A percentile compares a stretch with the other conserved stretches of the same genome.
Evolutionary conservation across 2,329 filamentous ascomycete genomes (phyloP).

Genomic region (Trichoderma atrobrunneum): DNA sequence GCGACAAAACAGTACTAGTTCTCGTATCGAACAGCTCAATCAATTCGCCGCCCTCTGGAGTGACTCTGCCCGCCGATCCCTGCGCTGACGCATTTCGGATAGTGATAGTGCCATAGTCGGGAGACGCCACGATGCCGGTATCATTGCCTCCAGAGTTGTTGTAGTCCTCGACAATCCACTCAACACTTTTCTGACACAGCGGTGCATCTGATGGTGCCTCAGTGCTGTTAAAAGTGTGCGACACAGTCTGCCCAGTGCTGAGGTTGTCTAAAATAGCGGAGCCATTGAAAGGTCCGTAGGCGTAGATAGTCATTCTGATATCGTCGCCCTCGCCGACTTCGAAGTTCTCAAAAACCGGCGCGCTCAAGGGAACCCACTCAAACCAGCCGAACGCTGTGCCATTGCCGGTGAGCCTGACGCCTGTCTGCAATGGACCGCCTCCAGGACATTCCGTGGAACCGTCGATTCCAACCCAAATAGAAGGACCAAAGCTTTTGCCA

Average conservation of each 20-base stretch:
- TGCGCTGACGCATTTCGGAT: constrained; percentile 28
- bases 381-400: constrained; percentile 40
- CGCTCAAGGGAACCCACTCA: constrained; percentile 45
- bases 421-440: constrained; percentile 42
- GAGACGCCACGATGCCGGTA: constrained; percentile 29
- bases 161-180: constrained; percentile 60
- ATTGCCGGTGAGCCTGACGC: constrained; percentile 38
- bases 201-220: constrained; percentile 38
- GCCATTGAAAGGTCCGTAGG: constrained; percentile 26
- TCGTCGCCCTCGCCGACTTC: constrained; percentile 31
- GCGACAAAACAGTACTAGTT: not conserved
- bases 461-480: constrained; percentile 49
- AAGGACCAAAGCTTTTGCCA: constrained; percentile 20
- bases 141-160: constrained; percentile 18
- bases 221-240: constrained; percentile 48
- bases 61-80: constrained; percentile 24
- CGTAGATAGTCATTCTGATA: constrained; percentile 32
- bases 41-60: constrained; percentile 15
- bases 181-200: constrained; percentile 56
- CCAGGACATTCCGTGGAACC: constrained; percentile 39
- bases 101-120: constrained; percentile 31
- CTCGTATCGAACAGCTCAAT: not conserved
- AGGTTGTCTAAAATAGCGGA: constrained; percentile 43
- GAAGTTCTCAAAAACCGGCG: constrained; percentile 39
- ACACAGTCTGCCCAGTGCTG: constrained; percentile 49